Evolutionary conservation across 306 rosid genomes (phyloP).

Genomic region (Astragalus membranaceus): DNA sequence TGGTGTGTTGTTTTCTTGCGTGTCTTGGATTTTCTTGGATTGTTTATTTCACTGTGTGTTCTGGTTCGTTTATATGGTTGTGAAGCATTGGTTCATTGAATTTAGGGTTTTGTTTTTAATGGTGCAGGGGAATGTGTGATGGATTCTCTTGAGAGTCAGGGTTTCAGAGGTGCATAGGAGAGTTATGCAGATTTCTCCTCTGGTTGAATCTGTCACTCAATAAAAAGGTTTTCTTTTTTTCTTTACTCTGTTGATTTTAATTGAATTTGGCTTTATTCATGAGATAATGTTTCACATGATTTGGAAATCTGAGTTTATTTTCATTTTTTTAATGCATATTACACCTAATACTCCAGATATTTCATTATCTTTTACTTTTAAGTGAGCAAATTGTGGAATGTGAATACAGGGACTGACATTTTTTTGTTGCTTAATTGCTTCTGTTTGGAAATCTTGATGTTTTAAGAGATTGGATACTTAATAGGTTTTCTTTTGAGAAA

Average conservation of each 20-base stretch:
- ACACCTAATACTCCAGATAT: neutral
- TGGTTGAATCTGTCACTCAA: constrained; percentile 36
- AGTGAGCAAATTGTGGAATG: constrained; percentile 10
- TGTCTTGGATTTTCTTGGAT: constrained; percentile 19
- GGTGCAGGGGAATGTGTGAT: constrained; percentile 44
- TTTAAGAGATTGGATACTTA: neutral
- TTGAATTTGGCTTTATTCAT: constrained; percentile 3
- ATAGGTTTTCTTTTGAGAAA: neutral
- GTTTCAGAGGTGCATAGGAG: constrained; percentile 30
- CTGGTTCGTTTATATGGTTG: neutral
- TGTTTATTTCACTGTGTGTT: constrained; percentile 10
- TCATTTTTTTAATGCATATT: constrained; percentile 1
- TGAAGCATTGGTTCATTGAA: constrained; percentile 21
- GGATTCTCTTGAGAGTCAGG: constrained; percentile 39
- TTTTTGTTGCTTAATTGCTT: constrained; percentile 10
- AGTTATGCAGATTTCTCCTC: constrained; percentile 27
- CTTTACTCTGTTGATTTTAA: neutral
- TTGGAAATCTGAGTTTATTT: neutral
- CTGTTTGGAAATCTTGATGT: neutral
- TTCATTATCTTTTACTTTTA: neutral
- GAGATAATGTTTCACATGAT: constrained; percentile 6
- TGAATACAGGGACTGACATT: neutral
- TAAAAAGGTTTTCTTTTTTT: constrained; percentile 25
- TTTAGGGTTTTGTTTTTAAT: constrained; percentile 43
- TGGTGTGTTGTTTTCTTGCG: constrained; percentile 5